Conservation (phyloP, 352 stramenopile genomes). For the Globisporangium paddicum region DNA sequence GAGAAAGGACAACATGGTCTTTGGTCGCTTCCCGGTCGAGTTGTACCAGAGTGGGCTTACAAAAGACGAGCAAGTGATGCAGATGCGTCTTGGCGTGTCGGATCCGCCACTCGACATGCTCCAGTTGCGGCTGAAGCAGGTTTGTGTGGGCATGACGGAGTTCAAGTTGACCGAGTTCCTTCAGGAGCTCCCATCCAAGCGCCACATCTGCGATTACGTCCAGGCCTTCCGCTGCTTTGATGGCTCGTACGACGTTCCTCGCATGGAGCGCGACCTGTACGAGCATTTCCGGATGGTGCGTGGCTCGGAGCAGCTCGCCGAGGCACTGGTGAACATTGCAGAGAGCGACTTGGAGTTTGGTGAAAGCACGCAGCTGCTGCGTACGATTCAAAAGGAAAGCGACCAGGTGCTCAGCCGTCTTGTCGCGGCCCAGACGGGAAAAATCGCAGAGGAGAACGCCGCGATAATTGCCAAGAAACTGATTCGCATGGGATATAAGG, state of each 20-base stretch:
- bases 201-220: slow-evolving; percentile 83
- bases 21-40: slow-evolving; percentile 54
- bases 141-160: slow-evolving; percentile 78
- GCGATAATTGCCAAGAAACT: slow-evolving; percentile 39
- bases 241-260: slow-evolving; percentile 42
- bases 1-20: slow-evolving; percentile 57
- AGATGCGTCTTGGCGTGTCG: slow-evolving; percentile 47
- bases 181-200: slow-evolving; percentile 89
- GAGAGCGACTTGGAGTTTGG: slow-evolving; percentile 67
- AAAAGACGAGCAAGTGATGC: slow-evolving; percentile 40
- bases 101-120: slow-evolving; percentile 48
- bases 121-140: slow-evolving; percentile 38
- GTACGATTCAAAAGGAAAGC: slow-evolving; percentile 35
- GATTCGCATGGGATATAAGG: slow-evolving; percentile 61
- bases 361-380: slow-evolving; percentile 33
- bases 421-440: slow-evolving; percentile 29
- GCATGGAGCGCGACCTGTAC: slow-evolving; percentile 54
- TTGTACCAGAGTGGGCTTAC: slow-evolving; percentile 67
- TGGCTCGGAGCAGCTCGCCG: slow-evolving; percentile 42
- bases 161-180: slow-evolving; percentile 87
- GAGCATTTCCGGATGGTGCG: slow-evolving; percentile 81
- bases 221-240: slow-evolving; percentile 43
- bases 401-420: slow-evolving; percentile 37
- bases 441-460: slow-evolving; percentile 42
- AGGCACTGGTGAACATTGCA: slow-evolving; percentile 47